These are phyloP conservation scores for Bolboschoenus planiculmis DNA, from an alignment of 176 grass and related monocot species.

Conservation along the genomic window DNA sequence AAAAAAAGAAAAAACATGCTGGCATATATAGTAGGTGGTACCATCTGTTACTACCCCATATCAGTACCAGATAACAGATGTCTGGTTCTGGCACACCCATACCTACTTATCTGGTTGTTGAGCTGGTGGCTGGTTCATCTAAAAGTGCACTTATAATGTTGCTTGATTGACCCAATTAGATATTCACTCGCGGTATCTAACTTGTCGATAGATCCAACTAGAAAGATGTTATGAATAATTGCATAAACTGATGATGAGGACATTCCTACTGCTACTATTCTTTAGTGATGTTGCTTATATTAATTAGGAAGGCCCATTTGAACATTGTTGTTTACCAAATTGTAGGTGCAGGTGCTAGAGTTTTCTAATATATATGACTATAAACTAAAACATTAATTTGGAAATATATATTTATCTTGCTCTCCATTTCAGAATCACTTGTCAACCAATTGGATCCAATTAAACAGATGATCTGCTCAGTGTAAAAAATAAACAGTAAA, in stretches of 20 bases:
- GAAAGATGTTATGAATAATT: neutral
- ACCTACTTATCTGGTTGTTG: neutral
- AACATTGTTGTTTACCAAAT: neutral
- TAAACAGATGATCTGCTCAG: neutral
- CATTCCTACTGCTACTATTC: neutral
- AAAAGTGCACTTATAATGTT: neutral
- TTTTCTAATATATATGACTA: neutral
- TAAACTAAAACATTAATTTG: neutral
- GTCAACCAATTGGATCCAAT: neutral
- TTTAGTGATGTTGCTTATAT: neutral
- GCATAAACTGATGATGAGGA: neutral
- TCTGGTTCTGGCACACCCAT: neutral
- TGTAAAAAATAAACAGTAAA: neutral
- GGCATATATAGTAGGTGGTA: neutral
- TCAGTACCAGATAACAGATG: neutral
- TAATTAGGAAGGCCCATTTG: neutral
- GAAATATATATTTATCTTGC: neutral
- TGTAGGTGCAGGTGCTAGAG: neutral
- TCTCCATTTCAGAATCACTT: neutral
- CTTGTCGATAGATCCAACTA: neutral
- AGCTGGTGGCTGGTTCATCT: neutral
- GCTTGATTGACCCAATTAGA: neutral
- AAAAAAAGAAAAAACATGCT: neutral
- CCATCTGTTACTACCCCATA: neutral
- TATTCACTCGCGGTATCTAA: neutral